A percentile compares a stretch with the other conserved stretches of the same genome.
Evolutionary conservation across 1,284 basidiomycete genomes (phyloP).

Genomic region (Sanghuangporus sanghuang): DNA sequence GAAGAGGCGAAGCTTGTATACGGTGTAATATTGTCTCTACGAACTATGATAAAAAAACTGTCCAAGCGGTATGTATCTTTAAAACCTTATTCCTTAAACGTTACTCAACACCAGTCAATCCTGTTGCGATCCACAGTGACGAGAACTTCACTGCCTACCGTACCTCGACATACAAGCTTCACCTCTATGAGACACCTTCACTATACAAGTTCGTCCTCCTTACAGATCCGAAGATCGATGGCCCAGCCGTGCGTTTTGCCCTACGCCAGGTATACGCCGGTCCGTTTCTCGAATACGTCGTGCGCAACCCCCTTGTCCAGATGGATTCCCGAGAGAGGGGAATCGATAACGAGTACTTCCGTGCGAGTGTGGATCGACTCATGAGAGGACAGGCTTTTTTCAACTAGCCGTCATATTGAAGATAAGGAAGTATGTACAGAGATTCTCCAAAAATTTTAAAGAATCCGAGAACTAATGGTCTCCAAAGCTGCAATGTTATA

Average conservation of each 20-base stretch:
- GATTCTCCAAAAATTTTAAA: background rate
- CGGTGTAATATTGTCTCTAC: constrained; percentile 86
- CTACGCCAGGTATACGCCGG: constrained; percentile 89
- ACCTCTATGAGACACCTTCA: constrained; percentile 88
- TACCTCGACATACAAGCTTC: constrained; percentile 90
- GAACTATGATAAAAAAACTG: constrained; percentile 95
- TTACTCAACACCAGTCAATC: background rate
- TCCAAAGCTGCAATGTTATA: background rate
- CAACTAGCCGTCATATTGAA: constrained; percentile 13
- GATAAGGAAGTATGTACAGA: background rate
- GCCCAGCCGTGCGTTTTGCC: constrained; percentile 60
- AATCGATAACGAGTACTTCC: constrained; percentile 90
- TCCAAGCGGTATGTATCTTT: constrained; percentile 62
- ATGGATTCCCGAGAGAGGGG: constrained; percentile 81
- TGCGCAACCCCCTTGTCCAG: constrained; percentile 81
- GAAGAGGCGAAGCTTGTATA: constrained; percentile 98
- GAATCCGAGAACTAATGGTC: background rate
- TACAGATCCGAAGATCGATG: constrained; percentile 77
- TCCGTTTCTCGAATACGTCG: constrained; percentile 91
- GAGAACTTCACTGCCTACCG: constrained; percentile 90
- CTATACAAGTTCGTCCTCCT: constrained; percentile 96
- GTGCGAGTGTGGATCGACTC: constrained; percentile 75
- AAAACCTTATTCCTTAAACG: background rate
- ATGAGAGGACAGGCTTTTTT: constrained; percentile 65
- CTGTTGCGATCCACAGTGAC: constrained; percentile 45